phyloP scores from a whole-genome alignment of 192 early-diverging fungal genomes.

The Gryganskiella cystojenkinii region DNA sequence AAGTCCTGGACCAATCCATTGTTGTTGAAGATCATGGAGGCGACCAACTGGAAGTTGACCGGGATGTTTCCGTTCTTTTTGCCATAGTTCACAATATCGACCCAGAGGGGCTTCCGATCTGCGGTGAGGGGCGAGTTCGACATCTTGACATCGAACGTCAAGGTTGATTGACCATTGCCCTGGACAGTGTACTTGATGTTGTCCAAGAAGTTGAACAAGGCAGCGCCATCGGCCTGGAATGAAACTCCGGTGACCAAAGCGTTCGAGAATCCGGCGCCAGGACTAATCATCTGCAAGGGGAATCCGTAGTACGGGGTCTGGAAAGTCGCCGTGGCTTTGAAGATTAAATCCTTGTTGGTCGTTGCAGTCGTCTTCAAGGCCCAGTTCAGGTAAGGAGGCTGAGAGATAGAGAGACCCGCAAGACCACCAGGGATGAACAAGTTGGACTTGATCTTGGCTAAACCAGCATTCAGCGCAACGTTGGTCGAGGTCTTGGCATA shows the following conservation, averaged over 20 bases:
- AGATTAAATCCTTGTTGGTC: conserved; percentile 2
- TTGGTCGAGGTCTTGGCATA: conserved; percentile 5
- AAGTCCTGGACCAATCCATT: not conserved
- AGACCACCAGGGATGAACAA: not conserved
- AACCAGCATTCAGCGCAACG: conserved; percentile 3
- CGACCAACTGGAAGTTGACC: not conserved
- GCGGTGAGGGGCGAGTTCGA: not conserved
- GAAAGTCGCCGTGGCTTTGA: conserved; percentile 12
- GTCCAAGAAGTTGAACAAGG: conserved; percentile 7
- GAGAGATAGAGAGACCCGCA: not conserved
- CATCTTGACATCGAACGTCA: conserved; percentile 3
- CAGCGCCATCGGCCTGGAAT: not conserved
- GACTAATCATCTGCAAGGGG: not conserved
- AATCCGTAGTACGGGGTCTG: conserved; percentile 13
- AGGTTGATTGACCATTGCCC: not conserved
- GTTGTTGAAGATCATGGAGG: conserved; percentile 6
- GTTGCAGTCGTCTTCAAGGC: conserved; percentile 6
- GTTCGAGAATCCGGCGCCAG: not conserved
- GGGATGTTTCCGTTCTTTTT: not conserved
- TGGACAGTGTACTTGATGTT: not conserved
- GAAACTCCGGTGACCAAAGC: not conserved
- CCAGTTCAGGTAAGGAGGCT: conserved; percentile 7
- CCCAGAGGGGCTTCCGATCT: not conserved
- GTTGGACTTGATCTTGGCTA: not conserved
- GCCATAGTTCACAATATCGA: conserved; percentile 3